Evolutionary conservation across 768 basidiomycete species (phyloP).

Genomic region (Suillus sp.): DNA sequence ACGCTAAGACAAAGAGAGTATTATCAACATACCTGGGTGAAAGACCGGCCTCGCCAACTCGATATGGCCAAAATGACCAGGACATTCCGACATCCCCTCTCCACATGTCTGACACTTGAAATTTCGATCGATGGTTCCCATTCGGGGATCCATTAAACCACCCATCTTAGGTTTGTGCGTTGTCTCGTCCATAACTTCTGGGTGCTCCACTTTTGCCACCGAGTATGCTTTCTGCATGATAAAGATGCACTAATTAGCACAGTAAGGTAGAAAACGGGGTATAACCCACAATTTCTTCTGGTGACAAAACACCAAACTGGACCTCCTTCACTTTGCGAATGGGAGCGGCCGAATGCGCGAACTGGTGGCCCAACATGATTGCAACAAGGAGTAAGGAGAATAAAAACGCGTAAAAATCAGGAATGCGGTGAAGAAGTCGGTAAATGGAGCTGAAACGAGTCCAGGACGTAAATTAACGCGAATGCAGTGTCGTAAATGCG

Average conservation of each 20-base stretch:
- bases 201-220: constrained; percentile 97
- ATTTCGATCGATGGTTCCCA: constrained; percentile 97
- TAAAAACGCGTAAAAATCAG: constrained; percentile 22
- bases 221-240: constrained; percentile 90
- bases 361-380: constrained; percentile 85
- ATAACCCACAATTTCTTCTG: constrained; percentile 88
- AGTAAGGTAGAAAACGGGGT: background rate
- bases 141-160: constrained; percentile 95
- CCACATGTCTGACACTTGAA: constrained; percentile 99
- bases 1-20: constrained; percentile 4
- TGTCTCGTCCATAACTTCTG: constrained; percentile 97
- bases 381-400: constrained; percentile 5
- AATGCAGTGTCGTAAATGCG: constrained; percentile 18
- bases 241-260: constrained; percentile 19
- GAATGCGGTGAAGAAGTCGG: background rate
- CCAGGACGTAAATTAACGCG: constrained; percentile 32
- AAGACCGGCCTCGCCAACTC: constrained; percentile 97
- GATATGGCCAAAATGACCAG: constrained; percentile 98
- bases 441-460: constrained; percentile 9
- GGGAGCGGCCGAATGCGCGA: constrained; percentile 91
- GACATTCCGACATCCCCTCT: constrained; percentile 99
- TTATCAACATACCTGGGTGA: constrained; percentile 75
- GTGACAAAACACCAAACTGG: constrained; percentile 97
- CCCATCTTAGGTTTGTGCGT: constrained; percentile 89
- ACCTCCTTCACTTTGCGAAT: constrained; percentile 96